A percentile compares a stretch with the other conserved stretches of the same genome.
phyloP scores from a whole-genome alignment of 1,284 basidiomycete genomes.

The Sanghuangporus weigelae region DNA sequence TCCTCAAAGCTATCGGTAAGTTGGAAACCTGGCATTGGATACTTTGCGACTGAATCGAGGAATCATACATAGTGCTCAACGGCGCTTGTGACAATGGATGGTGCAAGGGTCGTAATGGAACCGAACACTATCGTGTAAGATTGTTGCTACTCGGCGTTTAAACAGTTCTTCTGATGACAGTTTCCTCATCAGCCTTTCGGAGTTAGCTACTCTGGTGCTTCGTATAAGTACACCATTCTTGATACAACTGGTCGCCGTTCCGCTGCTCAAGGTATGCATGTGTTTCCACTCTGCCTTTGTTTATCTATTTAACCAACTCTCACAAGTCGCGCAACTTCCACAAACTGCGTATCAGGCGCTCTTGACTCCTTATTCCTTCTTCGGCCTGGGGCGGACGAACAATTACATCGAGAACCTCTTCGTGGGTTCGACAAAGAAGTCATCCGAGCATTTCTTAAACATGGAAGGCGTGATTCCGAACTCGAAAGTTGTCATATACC shows the following conservation, averaged over 20 bases:
- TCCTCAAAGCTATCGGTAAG: slow-evolving; percentile 90
- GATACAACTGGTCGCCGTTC: slow-evolving; percentile 89
- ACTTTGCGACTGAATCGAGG: slow-evolving; percentile 4
- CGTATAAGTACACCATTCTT: slow-evolving; percentile 96
- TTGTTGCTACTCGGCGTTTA: neutral
- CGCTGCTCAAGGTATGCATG: slow-evolving; percentile 75
- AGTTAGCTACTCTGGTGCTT: slow-evolving; percentile 89
- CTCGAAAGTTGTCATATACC: slow-evolving; percentile 93
- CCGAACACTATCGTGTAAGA: slow-evolving; percentile 66
- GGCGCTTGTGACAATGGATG: slow-evolving; percentile 84
- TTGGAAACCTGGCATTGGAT: neutral
- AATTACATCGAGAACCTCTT: slow-evolving; percentile 99
- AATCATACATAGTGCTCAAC: slow-evolving; percentile 70
- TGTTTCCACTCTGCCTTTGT: neutral
- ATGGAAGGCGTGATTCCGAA: slow-evolving; percentile 98
- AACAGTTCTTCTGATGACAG: slow-evolving; percentile 12
- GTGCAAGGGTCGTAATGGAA: slow-evolving; percentile 60
- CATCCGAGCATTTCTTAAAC: slow-evolving; percentile 69
- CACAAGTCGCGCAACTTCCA: slow-evolving; percentile 82
- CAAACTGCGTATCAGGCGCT: slow-evolving; percentile 90
- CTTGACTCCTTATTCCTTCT: slow-evolving; percentile 89
- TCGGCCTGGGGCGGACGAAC: slow-evolving; percentile 98
- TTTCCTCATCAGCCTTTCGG: slow-evolving; percentile 71
- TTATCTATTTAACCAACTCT: slow-evolving; percentile 5
- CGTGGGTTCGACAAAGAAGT: slow-evolving; percentile 80